Evolutionary conservation across 345 rosid genomes (phyloP).

Genomic region (Salix arbutifolia): DNA sequence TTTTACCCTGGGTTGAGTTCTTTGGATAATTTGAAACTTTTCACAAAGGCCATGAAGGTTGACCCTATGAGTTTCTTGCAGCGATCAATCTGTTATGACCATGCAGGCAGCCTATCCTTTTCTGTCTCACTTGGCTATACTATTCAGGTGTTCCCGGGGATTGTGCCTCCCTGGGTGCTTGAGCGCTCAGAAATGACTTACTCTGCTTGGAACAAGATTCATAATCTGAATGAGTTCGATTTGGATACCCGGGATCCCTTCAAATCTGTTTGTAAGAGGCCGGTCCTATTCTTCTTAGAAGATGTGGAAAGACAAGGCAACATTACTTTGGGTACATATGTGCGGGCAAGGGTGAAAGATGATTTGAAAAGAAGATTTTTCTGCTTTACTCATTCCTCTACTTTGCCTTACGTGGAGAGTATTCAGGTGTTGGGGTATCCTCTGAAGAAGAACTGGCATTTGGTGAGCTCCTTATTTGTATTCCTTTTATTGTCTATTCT

Average conservation of each 20-base stretch:
- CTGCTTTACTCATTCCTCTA: constrained; percentile 64
- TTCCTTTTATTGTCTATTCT: background rate
- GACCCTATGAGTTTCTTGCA: constrained; percentile 77
- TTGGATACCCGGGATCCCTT: constrained; percentile 61
- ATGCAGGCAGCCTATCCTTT: constrained; percentile 41
- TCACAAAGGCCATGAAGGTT: constrained; percentile 63
- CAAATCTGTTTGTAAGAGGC: constrained; percentile 56
- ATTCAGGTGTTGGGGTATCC: constrained; percentile 62
- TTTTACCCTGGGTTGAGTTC: constrained; percentile 69
- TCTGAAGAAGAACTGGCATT: constrained; percentile 64
- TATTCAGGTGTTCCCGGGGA: constrained; percentile 73
- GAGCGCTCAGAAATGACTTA: constrained; percentile 73
- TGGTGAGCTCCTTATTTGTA: constrained; percentile 42
- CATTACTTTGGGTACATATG: constrained; percentile 53
- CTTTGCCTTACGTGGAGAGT: constrained; percentile 48
- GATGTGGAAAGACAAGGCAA: constrained; percentile 42
- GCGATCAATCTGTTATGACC: constrained; percentile 79
- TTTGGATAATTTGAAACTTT: constrained; percentile 66
- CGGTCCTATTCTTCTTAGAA: constrained; percentile 51
- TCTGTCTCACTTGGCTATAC: constrained; percentile 73
- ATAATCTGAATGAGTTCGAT: constrained; percentile 64
- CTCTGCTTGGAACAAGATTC: constrained; percentile 75
- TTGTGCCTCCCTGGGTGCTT: constrained; percentile 60
- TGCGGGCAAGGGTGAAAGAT: constrained; percentile 43
- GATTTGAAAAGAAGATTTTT: constrained; percentile 64